phyloP scores from a whole-genome alignment of 1,139 yeast species.

The Debaryomyces subglobosus region DNA sequence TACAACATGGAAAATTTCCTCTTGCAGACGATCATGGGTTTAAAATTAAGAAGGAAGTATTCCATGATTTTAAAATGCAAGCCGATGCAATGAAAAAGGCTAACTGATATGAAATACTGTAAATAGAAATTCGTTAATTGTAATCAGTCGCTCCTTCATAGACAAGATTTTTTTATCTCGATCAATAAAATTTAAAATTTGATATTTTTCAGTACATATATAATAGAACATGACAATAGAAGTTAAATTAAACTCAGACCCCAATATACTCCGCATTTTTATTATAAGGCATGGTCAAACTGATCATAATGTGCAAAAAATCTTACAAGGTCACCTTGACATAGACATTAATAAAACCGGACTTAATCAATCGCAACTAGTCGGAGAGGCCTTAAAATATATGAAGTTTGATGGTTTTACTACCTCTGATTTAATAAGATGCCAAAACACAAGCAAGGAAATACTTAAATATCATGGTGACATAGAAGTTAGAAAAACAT shows the following conservation, averaged over 20 bases:
- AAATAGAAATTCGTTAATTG: neutral
- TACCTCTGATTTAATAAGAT: conserved; percentile 64
- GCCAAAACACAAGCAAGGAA: conserved; percentile 54
- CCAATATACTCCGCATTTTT: conserved; percentile 52
- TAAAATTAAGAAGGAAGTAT: conserved; percentile 67
- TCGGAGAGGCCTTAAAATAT: conserved; percentile 44
- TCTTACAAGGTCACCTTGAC: conserved; percentile 75
- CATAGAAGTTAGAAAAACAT: conserved; percentile 25
- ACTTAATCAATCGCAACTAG: conserved; percentile 51
- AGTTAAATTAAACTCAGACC: conserved; percentile 37
- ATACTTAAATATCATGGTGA: conserved; percentile 34
- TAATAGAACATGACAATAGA: conserved; percentile 32
- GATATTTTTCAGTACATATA: neutral
- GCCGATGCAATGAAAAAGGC: neutral
- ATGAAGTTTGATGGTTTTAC: conserved; percentile 54
- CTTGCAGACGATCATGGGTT: conserved; percentile 65
- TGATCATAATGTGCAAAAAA: conserved; percentile 63
- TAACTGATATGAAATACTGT: neutral
- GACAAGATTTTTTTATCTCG: neutral
- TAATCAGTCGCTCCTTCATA: neutral
- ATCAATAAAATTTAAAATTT: neutral
- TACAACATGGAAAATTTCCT: conserved; percentile 61
- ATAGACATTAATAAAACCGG: conserved; percentile 65
- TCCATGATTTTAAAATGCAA: conserved; percentile 45
- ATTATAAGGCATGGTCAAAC: conserved; percentile 84